Conservation (phyloP, 75 land plant species). For the Adiantum capillusveneris region DNA sequence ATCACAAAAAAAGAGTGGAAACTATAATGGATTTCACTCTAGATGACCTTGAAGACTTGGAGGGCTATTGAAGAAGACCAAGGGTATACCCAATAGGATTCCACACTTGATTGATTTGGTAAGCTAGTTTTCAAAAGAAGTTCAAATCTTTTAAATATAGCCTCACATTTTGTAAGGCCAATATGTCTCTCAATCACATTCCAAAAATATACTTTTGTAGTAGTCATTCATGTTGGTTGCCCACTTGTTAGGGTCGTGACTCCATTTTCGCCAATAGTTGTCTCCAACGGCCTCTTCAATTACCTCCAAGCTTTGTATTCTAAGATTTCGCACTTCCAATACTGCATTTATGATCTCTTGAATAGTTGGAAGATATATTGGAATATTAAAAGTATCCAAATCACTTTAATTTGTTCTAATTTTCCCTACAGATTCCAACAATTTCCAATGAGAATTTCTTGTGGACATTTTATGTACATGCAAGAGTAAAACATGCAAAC, state of each 20-base stretch:
- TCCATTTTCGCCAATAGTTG: constrained; percentile 1
- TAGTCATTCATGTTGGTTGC: background rate
- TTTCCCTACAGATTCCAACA: background rate
- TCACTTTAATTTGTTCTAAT: background rate
- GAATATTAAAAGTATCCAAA: constrained; percentile 5
- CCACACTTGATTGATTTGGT: background rate
- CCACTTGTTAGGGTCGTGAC: background rate
- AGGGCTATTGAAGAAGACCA: too few species aligned
- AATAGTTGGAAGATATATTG: background rate
- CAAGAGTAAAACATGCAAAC: too few species aligned
- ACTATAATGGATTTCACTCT: too few species aligned
- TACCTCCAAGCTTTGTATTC: background rate
- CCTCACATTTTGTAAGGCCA: background rate
- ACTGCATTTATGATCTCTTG: background rate
- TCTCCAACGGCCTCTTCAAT: background rate
- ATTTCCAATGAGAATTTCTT: too few species aligned
- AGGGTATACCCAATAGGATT: constrained; percentile 1
- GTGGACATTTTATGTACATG: too few species aligned
- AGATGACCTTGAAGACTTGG: too few species aligned
- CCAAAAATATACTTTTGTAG: constrained; percentile 4
- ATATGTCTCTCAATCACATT: constrained; percentile 2
- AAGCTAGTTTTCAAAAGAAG: background rate
- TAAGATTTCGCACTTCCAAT: background rate
- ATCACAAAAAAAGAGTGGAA: too few species aligned
- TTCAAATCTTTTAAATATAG: constrained; percentile 5